phyloP scores from a whole-genome alignment of 257 asterid genomes.

The Solanum dulcamara region DNA sequence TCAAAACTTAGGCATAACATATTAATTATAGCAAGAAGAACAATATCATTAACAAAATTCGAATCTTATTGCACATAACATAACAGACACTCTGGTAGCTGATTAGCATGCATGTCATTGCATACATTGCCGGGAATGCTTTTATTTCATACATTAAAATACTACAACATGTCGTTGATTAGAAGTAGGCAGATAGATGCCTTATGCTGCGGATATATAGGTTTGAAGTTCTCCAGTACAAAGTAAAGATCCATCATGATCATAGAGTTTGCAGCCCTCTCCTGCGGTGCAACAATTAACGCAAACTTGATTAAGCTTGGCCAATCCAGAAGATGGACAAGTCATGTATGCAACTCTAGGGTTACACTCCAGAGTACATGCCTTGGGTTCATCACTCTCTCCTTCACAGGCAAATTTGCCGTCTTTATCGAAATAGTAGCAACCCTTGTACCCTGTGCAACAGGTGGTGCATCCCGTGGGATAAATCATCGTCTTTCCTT shows the following conservation, averaged over 20 bases:
- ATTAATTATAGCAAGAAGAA: too few species aligned
- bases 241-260: not conserved
- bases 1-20: too few species aligned
- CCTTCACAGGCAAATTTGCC: not conserved
- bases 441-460: not conserved
- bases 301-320: not conserved
- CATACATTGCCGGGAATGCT: too few species aligned
- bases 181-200: too few species aligned
- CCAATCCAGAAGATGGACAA: conserved; percentile 3
- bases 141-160: too few species aligned
- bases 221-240: not conserved
- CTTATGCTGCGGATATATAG: not conserved
- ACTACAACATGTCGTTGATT: too few species aligned
- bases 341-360: not conserved
- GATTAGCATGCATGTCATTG: too few species aligned
- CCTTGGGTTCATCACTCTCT: not conserved
- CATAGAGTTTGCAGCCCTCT: conserved; percentile 3
- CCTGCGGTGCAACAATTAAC: conserved; percentile 5
- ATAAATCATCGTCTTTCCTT: not conserved
- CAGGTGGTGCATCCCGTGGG: not conserved
- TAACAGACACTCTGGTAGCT: too few species aligned
- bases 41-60: too few species aligned
- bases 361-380: not conserved
- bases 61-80: too few species aligned
- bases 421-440: not conserved